phyloP scores from a whole-genome alignment of 371 early-diverging fungal genomes.

The Mucor racemosus region DNA sequence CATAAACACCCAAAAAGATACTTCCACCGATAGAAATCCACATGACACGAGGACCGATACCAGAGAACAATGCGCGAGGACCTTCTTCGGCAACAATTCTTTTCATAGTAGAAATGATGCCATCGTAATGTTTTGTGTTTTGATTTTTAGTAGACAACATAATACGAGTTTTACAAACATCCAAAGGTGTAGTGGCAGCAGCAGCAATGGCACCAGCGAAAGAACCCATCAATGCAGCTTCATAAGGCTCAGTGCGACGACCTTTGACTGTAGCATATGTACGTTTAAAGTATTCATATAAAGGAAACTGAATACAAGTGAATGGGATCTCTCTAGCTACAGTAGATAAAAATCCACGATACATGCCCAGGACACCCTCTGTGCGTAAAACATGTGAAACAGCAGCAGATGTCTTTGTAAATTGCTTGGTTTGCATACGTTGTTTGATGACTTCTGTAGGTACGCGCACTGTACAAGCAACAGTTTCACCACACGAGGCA shows the following conservation, averaged over 20 bases:
- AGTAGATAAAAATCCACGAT: slow-evolving; percentile 90
- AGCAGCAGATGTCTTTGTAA: slow-evolving; percentile 63
- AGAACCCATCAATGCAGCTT: slow-evolving; percentile 89
- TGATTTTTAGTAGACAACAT: slow-evolving; percentile 70
- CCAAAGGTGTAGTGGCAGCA: slow-evolving; percentile 90
- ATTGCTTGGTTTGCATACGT: slow-evolving; percentile 91
- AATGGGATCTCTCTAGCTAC: slow-evolving; percentile 94
- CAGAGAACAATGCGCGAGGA: slow-evolving; percentile 75
- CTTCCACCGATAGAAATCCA: slow-evolving; percentile 96
- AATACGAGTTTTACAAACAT: slow-evolving; percentile 91
- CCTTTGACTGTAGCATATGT: slow-evolving; percentile 51
- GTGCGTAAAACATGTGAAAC: slow-evolving; percentile 62
- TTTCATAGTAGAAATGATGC: slow-evolving; percentile 72
- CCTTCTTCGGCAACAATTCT: slow-evolving; percentile 87
- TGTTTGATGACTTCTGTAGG: slow-evolving; percentile 97
- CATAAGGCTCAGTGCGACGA: slow-evolving; percentile 69
- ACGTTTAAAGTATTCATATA: slow-evolving; percentile 90
- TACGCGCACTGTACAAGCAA: slow-evolving; percentile 92
- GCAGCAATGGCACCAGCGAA: slow-evolving; percentile 93
- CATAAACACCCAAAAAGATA: slow-evolving; percentile 95
- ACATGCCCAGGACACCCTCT: slow-evolving; percentile 88
- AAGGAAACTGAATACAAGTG: slow-evolving; percentile 94
- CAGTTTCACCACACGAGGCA: slow-evolving; percentile 92
- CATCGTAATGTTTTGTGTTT: slow-evolving; percentile 61
- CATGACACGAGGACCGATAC: slow-evolving; percentile 90